Conservation (phyloP, 306 rosid species). For the Vigna angularis region DNA sequence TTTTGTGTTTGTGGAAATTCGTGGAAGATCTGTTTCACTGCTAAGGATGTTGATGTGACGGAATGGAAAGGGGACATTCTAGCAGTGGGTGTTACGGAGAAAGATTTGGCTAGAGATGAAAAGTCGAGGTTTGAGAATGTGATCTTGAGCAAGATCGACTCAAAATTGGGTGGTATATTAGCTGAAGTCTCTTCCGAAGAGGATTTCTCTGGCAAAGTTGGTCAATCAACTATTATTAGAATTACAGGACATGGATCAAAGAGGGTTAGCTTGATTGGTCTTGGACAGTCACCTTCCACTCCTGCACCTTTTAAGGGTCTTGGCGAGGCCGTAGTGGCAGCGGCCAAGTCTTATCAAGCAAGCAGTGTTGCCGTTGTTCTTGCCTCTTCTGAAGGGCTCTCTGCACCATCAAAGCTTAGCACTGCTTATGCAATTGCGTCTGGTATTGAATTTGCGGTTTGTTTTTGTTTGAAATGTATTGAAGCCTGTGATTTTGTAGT, state of each 20-base stretch:
- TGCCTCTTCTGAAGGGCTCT: slow-evolving; percentile 74
- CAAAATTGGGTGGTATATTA: slow-evolving; percentile 81
- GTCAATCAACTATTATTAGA: slow-evolving; percentile 83
- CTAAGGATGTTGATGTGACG: slow-evolving; percentile 72
- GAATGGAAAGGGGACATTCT: slow-evolving; percentile 97
- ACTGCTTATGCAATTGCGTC: slow-evolving; percentile 83
- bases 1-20: slow-evolving; percentile 56
- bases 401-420: slow-evolving; percentile 69
- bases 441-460: slow-evolving; percentile 58
- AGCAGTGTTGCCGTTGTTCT: slow-evolving; percentile 75
- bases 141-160: slow-evolving; percentile 80
- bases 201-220: slow-evolving; percentile 89
- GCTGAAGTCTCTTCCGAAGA: slow-evolving; percentile 92
- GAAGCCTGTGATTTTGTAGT: slow-evolving; percentile 30
- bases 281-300: slow-evolving; percentile 73
- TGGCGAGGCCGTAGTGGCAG: slow-evolving; percentile 89
- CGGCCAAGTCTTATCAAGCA: slow-evolving; percentile 83
- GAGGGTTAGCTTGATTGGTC: slow-evolving; percentile 92
- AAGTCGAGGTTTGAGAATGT: slow-evolving; percentile 74
- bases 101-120: slow-evolving; percentile 72
- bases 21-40: slow-evolving; percentile 69
- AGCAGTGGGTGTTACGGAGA: slow-evolving; percentile 91
- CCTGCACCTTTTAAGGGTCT: slow-evolving; percentile 64
- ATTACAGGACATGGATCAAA: slow-evolving; percentile 78
- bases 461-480: slow-evolving; percentile 20